phyloP scores from a whole-genome alignment of 768 basidiomycete genomes.

The Amanita subjunquillea region DNA sequence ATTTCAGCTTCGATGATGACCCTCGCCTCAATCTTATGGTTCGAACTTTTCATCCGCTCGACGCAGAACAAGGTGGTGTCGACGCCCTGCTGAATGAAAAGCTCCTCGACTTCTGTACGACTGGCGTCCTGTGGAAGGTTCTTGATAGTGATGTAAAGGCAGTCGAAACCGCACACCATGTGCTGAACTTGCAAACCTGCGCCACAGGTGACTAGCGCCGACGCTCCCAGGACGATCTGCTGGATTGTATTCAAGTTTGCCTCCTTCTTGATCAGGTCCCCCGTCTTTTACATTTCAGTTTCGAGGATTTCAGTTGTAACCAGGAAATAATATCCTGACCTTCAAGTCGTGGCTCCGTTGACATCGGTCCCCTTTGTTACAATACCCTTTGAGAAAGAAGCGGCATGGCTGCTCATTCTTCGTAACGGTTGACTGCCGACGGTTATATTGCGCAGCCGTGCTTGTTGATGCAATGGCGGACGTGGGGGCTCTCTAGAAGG shows the following conservation, averaged over 20 bases:
- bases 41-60: constrained; percentile 17
- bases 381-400: neutral
- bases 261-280: constrained; percentile 18
- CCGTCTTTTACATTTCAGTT: neutral
- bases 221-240: constrained; percentile 28
- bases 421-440: neutral
- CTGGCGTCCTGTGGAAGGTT: constrained; percentile 34
- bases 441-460: neutral
- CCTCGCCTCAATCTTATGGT: constrained; percentile 24
- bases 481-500: neutral
- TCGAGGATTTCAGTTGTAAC: too few relatives aligned
- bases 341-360: neutral
- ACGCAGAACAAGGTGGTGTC: constrained; percentile 23
- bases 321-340: neutral
- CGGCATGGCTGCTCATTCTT: neutral
- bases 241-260: constrained; percentile 27
- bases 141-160: constrained; percentile 34
- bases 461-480: neutral
- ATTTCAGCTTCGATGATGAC: constrained; percentile 31
- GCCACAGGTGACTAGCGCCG: constrained; percentile 37
- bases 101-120: constrained; percentile 26
- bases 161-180: constrained; percentile 42
- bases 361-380: neutral
- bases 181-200: constrained; percentile 37
- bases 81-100: constrained; percentile 36